A percentile compares a stretch with the other conserved stretches of the same genome.
Evolutionary conservation across 1,284 basidiomycete species (phyloP).

Genomic region (Microbotryomycetes sp.): DNA sequence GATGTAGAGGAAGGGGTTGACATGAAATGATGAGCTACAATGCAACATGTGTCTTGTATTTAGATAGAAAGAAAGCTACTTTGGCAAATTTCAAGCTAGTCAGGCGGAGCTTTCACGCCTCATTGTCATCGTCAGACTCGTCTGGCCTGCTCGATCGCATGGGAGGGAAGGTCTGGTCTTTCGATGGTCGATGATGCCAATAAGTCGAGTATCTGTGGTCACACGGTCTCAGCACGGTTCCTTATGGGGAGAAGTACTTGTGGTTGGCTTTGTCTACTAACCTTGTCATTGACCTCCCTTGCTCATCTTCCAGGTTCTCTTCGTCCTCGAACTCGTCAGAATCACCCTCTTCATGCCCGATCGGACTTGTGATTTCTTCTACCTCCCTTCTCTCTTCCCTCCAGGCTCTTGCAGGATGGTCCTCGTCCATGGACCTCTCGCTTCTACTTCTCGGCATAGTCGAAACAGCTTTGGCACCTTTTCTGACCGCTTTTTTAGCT

Average conservation of each 20-base stretch:
- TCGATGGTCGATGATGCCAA: conserved; percentile 16
- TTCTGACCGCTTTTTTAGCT: conserved; percentile 20
- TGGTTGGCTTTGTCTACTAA: no score
- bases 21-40: no score
- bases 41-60: no score
- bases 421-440: neutral
- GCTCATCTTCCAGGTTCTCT: neutral
- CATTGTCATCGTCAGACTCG: neutral
- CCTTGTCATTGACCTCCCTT: conserved; percentile 6
- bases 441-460: neutral
- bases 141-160: no score
- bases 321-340: neutral
- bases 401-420: neutral
- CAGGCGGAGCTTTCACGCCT: no score
- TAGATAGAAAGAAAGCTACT: no score
- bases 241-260: no score
- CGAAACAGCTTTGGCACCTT: neutral
- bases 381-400: neutral
- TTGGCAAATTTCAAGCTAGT: no score
- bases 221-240: no score
- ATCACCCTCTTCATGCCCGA: neutral
- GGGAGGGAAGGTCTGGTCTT: neutral
- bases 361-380: neutral
- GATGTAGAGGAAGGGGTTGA: no score
- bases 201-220: conserved; percentile 15